These are phyloP conservation scores for Kernera saxatilis DNA, from an alignment of 345 rosid genomes.

Conservation along the genomic window DNA sequence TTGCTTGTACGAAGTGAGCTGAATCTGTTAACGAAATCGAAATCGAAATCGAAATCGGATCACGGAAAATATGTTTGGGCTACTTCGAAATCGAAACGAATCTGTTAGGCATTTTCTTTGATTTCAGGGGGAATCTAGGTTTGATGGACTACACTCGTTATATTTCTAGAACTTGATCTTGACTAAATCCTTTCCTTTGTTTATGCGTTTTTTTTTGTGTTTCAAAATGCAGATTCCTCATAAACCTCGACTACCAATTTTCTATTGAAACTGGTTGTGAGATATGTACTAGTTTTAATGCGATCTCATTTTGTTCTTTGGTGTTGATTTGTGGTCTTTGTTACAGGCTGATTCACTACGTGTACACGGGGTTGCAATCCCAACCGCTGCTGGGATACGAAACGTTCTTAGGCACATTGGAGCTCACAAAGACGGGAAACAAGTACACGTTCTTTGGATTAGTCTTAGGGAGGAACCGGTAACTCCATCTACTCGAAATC, in stretches of 20 bases:
- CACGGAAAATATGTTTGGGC: background rate
- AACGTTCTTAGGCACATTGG: conserved; percentile 87
- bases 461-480: conserved; percentile 98
- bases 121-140: background rate
- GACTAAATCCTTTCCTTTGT: background rate
- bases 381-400: conserved; percentile 72
- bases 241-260: background rate
- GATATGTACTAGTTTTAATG: background rate
- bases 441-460: conserved; percentile 75
- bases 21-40: conserved; percentile 4
- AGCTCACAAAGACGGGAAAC: conserved; percentile 55
- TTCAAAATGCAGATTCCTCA: background rate
- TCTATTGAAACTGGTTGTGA: background rate
- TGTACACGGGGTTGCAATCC: conserved; percentile 95
- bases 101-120: background rate
- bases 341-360: conserved; percentile 69
- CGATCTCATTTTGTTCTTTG: background rate
- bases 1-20: background rate
- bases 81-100: background rate
- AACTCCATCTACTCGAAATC: conserved; percentile 9
- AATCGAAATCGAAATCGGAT: background rate
- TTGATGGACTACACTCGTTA: background rate
- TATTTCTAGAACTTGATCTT: background rate
- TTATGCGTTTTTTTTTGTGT: background rate
- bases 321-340: conserved; percentile 6